phyloP scores from a whole-genome alignment of 257 asterid genomes.

The Anisodus tanguticus region DNA sequence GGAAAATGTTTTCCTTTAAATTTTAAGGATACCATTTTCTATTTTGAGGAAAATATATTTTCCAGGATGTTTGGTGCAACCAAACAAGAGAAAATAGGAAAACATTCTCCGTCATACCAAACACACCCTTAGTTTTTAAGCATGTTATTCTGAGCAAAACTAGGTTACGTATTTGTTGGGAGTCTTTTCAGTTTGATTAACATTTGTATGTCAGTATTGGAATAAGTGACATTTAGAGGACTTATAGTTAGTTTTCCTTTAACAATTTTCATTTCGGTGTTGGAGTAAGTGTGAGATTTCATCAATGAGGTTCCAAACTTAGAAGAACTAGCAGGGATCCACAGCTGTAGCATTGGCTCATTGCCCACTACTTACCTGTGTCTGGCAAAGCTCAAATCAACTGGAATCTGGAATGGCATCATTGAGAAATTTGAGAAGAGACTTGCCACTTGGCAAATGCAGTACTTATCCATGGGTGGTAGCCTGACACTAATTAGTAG shows the following conservation, averaged over 20 bases:
- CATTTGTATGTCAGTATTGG: neutral
- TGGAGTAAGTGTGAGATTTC: neutral
- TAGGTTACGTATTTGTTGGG: neutral
- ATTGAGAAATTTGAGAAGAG: neutral
- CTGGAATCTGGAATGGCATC: neutral
- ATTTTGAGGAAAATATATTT: too few relatives aligned
- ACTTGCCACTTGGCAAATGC: constrained; percentile 7
- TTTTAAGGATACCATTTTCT: too few relatives aligned
- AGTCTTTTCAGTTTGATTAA: neutral
- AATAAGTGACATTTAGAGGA: neutral
- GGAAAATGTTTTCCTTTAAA: too few relatives aligned
- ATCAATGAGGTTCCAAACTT: neutral
- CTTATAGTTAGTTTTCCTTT: neutral
- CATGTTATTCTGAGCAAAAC: neutral
- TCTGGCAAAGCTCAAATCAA: neutral
- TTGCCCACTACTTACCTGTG: neutral
- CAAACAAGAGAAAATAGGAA: too few relatives aligned
- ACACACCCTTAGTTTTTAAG: neutral
- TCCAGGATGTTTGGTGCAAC: too few relatives aligned
- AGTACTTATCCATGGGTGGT: constrained; percentile 2
- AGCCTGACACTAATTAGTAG: neutral
- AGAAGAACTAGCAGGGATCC: neutral
- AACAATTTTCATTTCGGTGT: neutral
- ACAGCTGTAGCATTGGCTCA: constrained; percentile 18
- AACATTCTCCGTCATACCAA: too few relatives aligned